phyloP scores from a whole-genome alignment of 2,329 filamentous ascomycete species.

The Septoria petroselini region DNA sequence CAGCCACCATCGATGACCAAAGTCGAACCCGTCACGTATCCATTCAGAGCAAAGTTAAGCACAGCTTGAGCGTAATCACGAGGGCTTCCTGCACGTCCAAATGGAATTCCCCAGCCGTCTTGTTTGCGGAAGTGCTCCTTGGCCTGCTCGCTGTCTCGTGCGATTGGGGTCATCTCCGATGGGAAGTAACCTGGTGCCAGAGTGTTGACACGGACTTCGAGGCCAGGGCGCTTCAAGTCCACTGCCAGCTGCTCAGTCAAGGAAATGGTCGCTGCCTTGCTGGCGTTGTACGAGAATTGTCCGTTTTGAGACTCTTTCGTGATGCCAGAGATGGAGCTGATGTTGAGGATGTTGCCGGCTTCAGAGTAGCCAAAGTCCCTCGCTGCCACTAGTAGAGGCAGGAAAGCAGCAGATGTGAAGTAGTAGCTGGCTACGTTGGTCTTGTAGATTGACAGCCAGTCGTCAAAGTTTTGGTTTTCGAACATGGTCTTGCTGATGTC shows the following conservation, averaged over 20 bases:
- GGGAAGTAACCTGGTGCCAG: conserved; percentile 59
- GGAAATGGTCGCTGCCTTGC: conserved; percentile 52
- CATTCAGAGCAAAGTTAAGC: conserved; percentile 52
- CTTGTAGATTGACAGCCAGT: conserved; percentile 45
- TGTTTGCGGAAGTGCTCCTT: conserved; percentile 42
- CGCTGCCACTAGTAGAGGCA: conserved; percentile 44
- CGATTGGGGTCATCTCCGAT: conserved; percentile 55
- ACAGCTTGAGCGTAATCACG: conserved; percentile 54
- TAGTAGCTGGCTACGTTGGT: conserved; percentile 48
- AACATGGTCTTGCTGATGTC: conserved; percentile 59
- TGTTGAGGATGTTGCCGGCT: conserved; percentile 47
- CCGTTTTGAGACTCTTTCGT: conserved; percentile 46
- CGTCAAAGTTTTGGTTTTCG: conserved; percentile 40
- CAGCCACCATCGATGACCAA: conserved; percentile 63
- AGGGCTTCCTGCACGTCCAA: conserved; percentile 40
- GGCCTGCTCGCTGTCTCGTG: conserved; percentile 52
- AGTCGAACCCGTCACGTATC: conserved; percentile 62
- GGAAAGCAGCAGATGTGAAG: conserved; percentile 46
- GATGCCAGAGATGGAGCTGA: conserved; percentile 45
- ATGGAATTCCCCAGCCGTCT: conserved; percentile 38
- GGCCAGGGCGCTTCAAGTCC: conserved; percentile 49
- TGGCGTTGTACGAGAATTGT: conserved; percentile 49
- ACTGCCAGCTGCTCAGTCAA: conserved; percentile 55
- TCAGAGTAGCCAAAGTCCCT: conserved; percentile 43
- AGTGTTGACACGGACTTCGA: conserved; percentile 56